Evolutionary conservation across 306 rosid species (phyloP).

Genomic region (Trifolium repens): DNA sequence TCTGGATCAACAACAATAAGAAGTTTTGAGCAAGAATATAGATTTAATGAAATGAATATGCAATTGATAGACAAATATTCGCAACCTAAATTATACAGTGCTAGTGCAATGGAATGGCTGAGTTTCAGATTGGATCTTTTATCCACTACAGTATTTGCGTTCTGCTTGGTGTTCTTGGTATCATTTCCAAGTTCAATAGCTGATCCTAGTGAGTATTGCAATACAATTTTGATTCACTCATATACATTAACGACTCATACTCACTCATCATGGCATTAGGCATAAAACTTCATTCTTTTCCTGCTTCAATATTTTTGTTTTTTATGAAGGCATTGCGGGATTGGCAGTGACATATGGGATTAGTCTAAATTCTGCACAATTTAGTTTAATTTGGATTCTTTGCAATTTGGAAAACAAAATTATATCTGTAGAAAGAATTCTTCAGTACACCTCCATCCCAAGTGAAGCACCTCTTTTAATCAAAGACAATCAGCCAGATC

Average conservation of each 20-base stretch:
- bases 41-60: conserved; percentile 70
- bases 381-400: conserved; percentile 54
- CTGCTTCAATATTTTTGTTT: not conserved
- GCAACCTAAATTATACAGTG: conserved; percentile 63
- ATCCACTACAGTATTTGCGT: not conserved
- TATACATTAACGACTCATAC: not conserved
- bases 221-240: not conserved
- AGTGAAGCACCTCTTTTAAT: conserved; percentile 78
- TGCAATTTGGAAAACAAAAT: conserved; percentile 72
- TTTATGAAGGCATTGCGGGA: conserved; percentile 49
- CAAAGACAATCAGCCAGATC: conserved; percentile 62
- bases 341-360: conserved; percentile 90
- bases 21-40: conserved; percentile 71
- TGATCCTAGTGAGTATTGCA: conserved; percentile 49
- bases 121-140: conserved; percentile 22
- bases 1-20: conserved; percentile 82
- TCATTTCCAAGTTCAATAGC: conserved; percentile 65
- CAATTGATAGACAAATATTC: conserved; percentile 64
- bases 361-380: conserved; percentile 60
- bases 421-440: conserved; percentile 83
- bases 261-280: not conserved
- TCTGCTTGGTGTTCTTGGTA: conserved; percentile 38
- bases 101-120: conserved; percentile 80
- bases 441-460: conserved; percentile 70
- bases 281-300: not conserved